These are phyloP conservation scores for Warburgia ugandensis DNA, from an alignment of 164 flowering plant species.

Conservation along the genomic window DNA sequence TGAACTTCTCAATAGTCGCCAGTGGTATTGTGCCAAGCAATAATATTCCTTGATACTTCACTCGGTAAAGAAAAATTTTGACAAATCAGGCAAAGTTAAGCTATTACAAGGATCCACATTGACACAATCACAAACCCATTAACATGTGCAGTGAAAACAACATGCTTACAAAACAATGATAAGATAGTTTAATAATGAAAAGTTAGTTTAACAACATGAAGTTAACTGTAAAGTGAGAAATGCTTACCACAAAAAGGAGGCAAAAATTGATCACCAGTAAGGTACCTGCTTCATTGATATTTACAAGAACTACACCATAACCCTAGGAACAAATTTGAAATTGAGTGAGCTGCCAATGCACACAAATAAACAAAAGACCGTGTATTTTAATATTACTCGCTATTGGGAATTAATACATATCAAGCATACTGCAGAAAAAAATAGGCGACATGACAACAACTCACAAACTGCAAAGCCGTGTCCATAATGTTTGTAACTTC, in stretches of 20 bases:
- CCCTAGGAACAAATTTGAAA: constrained; percentile 38
- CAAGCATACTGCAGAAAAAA: background rate
- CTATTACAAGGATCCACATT: background rate
- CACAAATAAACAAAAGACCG: background rate
- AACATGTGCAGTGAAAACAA: background rate
- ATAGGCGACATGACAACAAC: background rate
- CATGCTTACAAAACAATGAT: background rate
- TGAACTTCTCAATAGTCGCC: constrained; percentile 87
- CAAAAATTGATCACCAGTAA: constrained; percentile 86
- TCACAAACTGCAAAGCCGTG: background rate
- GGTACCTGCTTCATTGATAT: constrained; percentile 89
- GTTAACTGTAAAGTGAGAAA: background rate
- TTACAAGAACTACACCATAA: constrained; percentile 83
- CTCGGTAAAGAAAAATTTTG: constrained; percentile 31
- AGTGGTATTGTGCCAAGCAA: constrained; percentile 92
- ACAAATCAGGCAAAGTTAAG: background rate
- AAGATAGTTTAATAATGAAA: background rate
- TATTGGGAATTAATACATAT: background rate
- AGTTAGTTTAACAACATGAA: too few relatives aligned
- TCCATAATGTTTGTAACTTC: background rate
- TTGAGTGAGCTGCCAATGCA: background rate
- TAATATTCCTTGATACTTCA: constrained; percentile 69
- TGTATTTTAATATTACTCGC: background rate
- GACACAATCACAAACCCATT: background rate
- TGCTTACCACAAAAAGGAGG: constrained; percentile 83